phyloP scores from a whole-genome alignment of 73 alveolate genomes.

The Diophrys sp. region DNA sequence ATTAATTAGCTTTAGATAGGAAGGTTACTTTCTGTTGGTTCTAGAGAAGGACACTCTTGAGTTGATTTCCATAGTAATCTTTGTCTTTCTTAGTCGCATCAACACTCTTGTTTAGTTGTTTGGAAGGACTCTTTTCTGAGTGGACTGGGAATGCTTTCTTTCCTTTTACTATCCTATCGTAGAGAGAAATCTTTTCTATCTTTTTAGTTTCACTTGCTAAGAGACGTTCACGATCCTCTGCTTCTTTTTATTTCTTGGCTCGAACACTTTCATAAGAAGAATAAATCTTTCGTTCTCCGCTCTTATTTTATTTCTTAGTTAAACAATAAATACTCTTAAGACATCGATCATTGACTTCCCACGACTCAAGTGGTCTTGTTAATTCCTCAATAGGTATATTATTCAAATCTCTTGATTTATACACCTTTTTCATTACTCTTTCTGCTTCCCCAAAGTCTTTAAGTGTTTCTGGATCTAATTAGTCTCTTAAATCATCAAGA shows the following conservation, averaged over 20 bases:
- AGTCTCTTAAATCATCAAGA: neutral
- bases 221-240: neutral
- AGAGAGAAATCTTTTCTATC: neutral
- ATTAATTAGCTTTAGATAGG: neutral
- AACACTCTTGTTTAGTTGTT: neutral
- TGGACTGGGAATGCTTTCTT: neutral
- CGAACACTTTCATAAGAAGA: neutral
- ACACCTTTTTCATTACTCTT: neutral
- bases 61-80: neutral
- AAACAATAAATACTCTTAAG: neutral
- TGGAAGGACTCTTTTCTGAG: neutral
- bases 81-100: neutral
- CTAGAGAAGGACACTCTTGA: neutral
- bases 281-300: neutral
- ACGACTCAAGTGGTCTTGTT: neutral
- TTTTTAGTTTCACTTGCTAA: neutral
- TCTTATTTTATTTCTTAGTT: neutral
- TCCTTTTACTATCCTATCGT: neutral
- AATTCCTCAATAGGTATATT: slow-evolving; percentile 11
- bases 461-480: neutral
- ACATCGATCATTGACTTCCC: slow-evolving; percentile 11
- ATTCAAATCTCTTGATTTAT: neutral
- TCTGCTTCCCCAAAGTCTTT: neutral
- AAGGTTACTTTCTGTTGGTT: too few relatives aligned
- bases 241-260: neutral